Percentiles rank a stretch among this genome's conserved stretches.
Evolutionary conservation across 106 monocot genomes (phyloP).

Genomic region (Dendrobium catenatum): DNA sequence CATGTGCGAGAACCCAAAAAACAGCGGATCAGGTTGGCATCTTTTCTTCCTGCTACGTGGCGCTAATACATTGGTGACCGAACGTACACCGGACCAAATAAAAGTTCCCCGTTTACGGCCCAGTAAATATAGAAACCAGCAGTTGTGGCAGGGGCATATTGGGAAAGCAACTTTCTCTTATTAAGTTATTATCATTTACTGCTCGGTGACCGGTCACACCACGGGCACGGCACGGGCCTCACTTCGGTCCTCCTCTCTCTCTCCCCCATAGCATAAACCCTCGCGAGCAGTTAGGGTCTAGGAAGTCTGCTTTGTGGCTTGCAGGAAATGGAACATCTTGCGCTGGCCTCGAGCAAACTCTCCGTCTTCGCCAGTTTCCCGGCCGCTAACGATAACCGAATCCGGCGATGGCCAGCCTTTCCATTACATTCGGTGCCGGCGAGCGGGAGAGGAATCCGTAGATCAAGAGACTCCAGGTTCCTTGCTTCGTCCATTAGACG

Average conservation of each 20-base stretch:
- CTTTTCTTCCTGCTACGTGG: no score
- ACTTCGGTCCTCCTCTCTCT: not conserved
- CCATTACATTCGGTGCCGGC: not conserved
- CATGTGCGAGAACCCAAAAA: no score
- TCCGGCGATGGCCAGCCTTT: constrained; percentile 8
- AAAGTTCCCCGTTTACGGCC: no score
- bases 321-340: constrained; percentile 12
- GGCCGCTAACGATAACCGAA: not conserved
- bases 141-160: not conserved
- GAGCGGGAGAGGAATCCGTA: not conserved
- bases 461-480: not conserved
- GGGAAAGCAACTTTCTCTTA: not conserved
- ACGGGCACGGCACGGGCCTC: not conserved
- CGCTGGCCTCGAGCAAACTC: constrained; percentile 3
- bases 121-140: no score
- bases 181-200: not conserved
- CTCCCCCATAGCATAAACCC: not conserved
- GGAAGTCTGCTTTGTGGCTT: not conserved
- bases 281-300: not conserved
- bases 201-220: not conserved
- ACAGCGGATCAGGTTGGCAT: no score
- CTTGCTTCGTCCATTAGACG: not conserved
- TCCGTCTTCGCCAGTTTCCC: not conserved
- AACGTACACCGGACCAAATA: no score
- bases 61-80: no score